Base-by-base conservation (phyloP, 805 yeast species). In the Myxozyma sirexii region DNA sequence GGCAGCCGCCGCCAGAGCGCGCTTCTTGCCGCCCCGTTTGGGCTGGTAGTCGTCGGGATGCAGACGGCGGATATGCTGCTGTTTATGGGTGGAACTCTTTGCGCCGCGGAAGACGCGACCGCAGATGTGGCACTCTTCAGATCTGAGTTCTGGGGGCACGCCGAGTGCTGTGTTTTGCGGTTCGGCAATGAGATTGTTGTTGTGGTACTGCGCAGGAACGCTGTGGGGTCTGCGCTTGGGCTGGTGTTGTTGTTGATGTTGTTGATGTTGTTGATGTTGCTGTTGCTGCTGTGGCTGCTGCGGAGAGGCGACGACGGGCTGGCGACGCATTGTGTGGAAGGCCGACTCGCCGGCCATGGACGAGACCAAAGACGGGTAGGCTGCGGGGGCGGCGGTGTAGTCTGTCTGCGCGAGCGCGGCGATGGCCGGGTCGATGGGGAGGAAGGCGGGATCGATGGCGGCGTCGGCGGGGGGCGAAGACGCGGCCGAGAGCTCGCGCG, bases 11-110 rank as follows among this genome's bases (percentile, higher is more conserved):
- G 56, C 54, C 15, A 61, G 57, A 21, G 67, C 66, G 48, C 73
- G 67, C 66, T 74, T 75, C 65, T 75, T 76, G 21, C 81, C 81
- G 4, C 82, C 80, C 2, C 79, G 74, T 65, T 78, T 78, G 39
- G 80, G 80, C 39, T 74, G 74, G 62, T 79, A 79, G 47, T 75
- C 75, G 42, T 74, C 75, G 1, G 82, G 82, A 52, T 79, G 82
- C 38, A 78, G 68, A 42, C 81, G 69, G 23, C 79, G 74, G 53
- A 78, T 78, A 58, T 79, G 82, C 70, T 79, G 82, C 67, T 79
- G 82, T 64, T 75, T 77, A 67, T 78, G 81, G 1, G 81, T 79
- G 1, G 79, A 69, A 2, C 81, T 75, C 68, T 76, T 76, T 31
- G 81, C 81, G 24, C 82, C 82, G 64, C 74, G 75, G 72, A 79